Evolutionary conservation across 2,329 filamentous ascomycete genomes (phyloP), one percentile per base, ranked within the genome.

Genomic region (Phaeosphaeriaceae sp.): DNA sequence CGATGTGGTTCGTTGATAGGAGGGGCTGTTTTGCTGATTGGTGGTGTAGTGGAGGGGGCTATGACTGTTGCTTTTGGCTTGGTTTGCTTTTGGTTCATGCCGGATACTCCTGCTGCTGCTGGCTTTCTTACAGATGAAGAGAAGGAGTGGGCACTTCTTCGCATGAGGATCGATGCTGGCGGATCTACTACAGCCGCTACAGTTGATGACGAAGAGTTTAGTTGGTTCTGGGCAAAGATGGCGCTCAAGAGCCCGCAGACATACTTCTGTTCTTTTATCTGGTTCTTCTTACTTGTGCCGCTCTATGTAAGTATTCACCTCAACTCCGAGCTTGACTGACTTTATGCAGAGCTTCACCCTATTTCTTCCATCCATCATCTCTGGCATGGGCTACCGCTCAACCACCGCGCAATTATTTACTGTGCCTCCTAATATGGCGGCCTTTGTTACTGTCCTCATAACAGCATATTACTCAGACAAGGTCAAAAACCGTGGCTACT

Each of bases 21-120:
- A n/a, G n/a, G 8, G 3, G 7, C 11, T 17, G 12, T 6, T 30
- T 5, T 6, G n/a, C 39, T 46, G 7, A 46, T 12, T 0, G 67
- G 66, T 36, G 74, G 68, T 59, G 67, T 70, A 55, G 65, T 73
- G 16, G 67, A 70, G 52, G 67, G 69, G 3, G 63, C 55, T 0
- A 55, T 63, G 6, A 71, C 65, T 0, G 51, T 69, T 3, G 36
- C 64, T 8, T 67, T 68, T 2, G 81, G 81, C 5, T 60, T 79
- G 3, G 62, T 70, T 2, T 72, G 81, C 6, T 80, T 77, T 60
- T 82, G 84, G 46, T 52, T 79, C 1, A 72, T 84, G 2, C 81
- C 81, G 1, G 80, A 84, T 51, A 83, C 60, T 0, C 66, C 68
- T 2, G 56, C 56, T 6, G 60, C 61, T 7, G 74, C 77, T n/a